Evolutionary conservation across 75 land plant species (phyloP), one percentile per base, ranked within the genome.

Genomic region (Picea sitchensis): DNA sequence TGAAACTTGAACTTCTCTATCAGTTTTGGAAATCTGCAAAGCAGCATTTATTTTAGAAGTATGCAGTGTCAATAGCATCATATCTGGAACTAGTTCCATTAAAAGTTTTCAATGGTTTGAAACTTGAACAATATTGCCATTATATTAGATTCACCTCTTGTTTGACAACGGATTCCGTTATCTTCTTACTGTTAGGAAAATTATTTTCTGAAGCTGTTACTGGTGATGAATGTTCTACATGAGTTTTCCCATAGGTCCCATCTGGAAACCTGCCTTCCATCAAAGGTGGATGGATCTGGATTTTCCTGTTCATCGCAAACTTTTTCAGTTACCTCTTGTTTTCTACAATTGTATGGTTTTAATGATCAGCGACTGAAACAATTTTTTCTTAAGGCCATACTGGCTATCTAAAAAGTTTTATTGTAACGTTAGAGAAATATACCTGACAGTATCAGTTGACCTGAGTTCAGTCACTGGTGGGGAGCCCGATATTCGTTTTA

Each of bases 401-500:
- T 36, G 17, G 30, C 9, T 4, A 8, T 69, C 8, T 69, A 69
- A 69, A 69, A 64, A n/a, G 30, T n/a, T n/a, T 7, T 26, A 2
- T 47, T 13, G 41, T 38, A 6, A 5, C 17, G 31, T 65, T 4
- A 14, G 14, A 38, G 15, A 1, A 69, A 20, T 69, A 41, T 69
- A 69, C 73, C 73, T 41, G 73, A 38, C 51, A 41, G 34, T 41
- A 38, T 69, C 51, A 69, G 34, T 47, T 38, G 41, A 17, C 51
- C 18, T 69, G 20, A 36, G 18, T 41, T 69, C 73, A 18, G 51
- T 69, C 41, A 69, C 20, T 41, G 73, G n/a, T n/a, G 41, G 73
- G n/a, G 21, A 69, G n/a, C 51, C 21, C 20, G 73, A 41, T 69
- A 41, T 69, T 2, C 73, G 73, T 69, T 69, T 69, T 47, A 69